phyloP scores from a whole-genome alignment of 116 monocot species.

The Phalaenopsis hybrid region DNA sequence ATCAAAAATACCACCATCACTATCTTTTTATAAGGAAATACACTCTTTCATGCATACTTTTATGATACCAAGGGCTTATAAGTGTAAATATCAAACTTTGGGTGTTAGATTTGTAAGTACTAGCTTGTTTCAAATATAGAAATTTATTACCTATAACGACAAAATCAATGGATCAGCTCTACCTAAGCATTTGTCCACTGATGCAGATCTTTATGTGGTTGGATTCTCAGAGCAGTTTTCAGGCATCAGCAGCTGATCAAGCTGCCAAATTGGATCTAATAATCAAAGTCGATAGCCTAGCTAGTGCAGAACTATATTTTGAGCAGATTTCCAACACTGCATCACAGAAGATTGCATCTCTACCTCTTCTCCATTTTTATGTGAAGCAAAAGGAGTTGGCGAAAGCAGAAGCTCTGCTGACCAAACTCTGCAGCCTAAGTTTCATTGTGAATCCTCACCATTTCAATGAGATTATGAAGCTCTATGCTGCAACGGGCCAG shows the following conservation, averaged over 20 bases:
- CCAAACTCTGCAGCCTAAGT: constrained; percentile 37
- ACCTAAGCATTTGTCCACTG: constrained; percentile 20
- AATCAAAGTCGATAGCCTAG: constrained; percentile 34
- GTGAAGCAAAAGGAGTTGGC: constrained; percentile 37
- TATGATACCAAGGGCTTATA: no score
- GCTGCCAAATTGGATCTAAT: constrained; percentile 55
- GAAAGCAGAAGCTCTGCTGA: constrained; percentile 62
- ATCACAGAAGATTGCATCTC: constrained; percentile 52
- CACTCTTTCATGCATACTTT: no score
- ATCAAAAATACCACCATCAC: no score
- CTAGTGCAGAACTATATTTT: constrained; percentile 61
- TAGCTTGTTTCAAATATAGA: not conserved
- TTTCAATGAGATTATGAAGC: constrained; percentile 88
- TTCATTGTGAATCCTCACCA: constrained; percentile 50
- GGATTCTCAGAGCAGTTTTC: constrained; percentile 24
- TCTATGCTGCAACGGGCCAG: constrained; percentile 54
- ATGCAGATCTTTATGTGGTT: constrained; percentile 58
- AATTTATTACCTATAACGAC: not conserved
- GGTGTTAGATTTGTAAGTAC: no score
- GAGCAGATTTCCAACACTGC: constrained; percentile 24
- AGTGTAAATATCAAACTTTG: no score
- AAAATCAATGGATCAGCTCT: not conserved
- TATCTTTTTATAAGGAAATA: no score
- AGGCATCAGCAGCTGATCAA: constrained; percentile 46
- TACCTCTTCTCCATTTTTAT: constrained; percentile 64